Evolutionary conservation across 345 rosid species (phyloP), one percentile per base, ranked within the genome.

Genomic region (Acer campestre): DNA sequence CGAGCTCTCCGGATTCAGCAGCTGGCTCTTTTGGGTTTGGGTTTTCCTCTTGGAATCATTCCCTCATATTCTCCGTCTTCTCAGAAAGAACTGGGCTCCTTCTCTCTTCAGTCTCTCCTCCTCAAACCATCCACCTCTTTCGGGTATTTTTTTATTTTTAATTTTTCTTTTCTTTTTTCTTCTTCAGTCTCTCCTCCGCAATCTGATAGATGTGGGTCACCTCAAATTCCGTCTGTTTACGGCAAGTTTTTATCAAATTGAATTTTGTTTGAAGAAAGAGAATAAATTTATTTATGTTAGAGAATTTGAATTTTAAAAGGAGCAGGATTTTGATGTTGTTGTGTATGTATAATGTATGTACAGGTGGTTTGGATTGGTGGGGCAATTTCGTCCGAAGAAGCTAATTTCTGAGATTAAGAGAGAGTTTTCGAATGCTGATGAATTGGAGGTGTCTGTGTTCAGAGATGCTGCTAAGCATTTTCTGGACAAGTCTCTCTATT

Each of bases 291-390:
- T 1, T 25, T 23, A 11, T 25, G 67, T 63, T 10, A 35, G 40
- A 29, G 67, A 63, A 63, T 2, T 68, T 46, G 35, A 23, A 25
- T 66, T 66, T 12, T 66, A 2, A 66, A 38, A 2, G 49, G 18
- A 38, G 48, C 69, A 1, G 8, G 69, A 16, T 2, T 66, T 48
- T 71, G 25, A 2, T 31, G 51, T 46, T 23, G 8, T 16, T 22
- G 62, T n/a, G 20, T n/a, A 16, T 71, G 63, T 17, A 12, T 12
- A 3, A 53, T 53, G 58, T 70, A 23, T 63, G 40, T 74, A 1
- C 82, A 91, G 98, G 88, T 93, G 97, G 98, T 71, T 90, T 71
- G 98, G 91, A 55, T 71, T 89, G 48, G 81, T 93, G 76, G 98
- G 94, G 67, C 95, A 90, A 79, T 85, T 95, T 67, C 90, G 91